Evolutionary conservation across 495 filamentous ascomycete species (phyloP).

Genomic region (Paragyromitra xinjiangensis): DNA sequence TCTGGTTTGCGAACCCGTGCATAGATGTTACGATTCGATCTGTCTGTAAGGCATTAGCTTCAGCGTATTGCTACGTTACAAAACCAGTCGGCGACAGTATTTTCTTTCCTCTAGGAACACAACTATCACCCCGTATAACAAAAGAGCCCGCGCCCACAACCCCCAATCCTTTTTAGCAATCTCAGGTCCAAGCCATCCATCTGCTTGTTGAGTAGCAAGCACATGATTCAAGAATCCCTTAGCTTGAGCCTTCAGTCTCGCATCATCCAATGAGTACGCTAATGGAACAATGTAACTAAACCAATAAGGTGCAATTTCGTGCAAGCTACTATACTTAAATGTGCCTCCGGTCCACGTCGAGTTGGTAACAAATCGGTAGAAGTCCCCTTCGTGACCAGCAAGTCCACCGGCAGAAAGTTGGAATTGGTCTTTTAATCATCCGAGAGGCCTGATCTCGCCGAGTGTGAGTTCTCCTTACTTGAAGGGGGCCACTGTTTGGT

Average conservation of each 20-base stretch:
- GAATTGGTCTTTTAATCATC: constrained; percentile 71
- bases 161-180: too few relatives aligned
- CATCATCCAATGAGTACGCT: constrained; percentile 67
- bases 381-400: constrained; percentile 68
- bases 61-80: too few relatives aligned
- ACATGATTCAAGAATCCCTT: constrained; percentile 63
- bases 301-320: constrained; percentile 73
- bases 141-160: too few relatives aligned
- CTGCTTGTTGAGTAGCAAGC: constrained; percentile 63
- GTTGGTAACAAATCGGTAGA: constrained; percentile 68
- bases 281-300: constrained; percentile 72
- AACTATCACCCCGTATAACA: background rate
- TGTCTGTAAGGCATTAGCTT: too few relatives aligned
- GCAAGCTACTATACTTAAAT: constrained; percentile 67
- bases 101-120: background rate
- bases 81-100: background rate
- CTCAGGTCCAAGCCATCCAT: background rate
- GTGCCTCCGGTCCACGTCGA: constrained; percentile 67
- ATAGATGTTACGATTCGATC: too few relatives aligned
- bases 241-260: constrained; percentile 66
- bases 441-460: constrained; percentile 67
- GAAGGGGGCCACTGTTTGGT: too few relatives aligned
- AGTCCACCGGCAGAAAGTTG: constrained; percentile 65
- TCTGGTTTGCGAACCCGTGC: too few relatives aligned
- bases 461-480: constrained; percentile 60